These are phyloP conservation scores for Babesia caballi DNA, from an alignment of 169 alveolate species.

Conservation along the genomic window DNA sequence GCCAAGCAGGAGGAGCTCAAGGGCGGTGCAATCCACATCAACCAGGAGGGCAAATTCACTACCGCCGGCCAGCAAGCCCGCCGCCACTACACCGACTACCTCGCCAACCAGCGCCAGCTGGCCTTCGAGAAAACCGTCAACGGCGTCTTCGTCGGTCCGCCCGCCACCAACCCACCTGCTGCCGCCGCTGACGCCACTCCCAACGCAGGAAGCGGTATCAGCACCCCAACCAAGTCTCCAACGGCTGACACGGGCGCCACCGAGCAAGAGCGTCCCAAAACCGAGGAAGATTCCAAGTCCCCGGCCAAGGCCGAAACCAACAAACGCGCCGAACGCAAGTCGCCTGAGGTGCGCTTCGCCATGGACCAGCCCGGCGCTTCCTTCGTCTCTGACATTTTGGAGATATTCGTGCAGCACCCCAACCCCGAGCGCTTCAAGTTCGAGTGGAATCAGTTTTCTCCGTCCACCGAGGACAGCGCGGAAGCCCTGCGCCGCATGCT, in stretches of 20 bases:
- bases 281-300: background rate
- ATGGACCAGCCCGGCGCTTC: background rate
- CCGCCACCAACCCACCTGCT: background rate
- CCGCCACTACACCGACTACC: slow-evolving; percentile 45
- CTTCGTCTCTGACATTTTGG: background rate
- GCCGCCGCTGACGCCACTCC: background rate
- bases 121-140: slow-evolving; percentile 32
- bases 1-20: slow-evolving; percentile 83
- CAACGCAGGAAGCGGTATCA: background rate
- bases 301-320: background rate
- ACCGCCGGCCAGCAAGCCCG: slow-evolving; percentile 76
- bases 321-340: background rate
- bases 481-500: slow-evolving; percentile 12
- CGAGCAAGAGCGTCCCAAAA: background rate
- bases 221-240: background rate
- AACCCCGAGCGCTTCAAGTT: slow-evolving; percentile 4
- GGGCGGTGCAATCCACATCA: slow-evolving; percentile 84
- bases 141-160: slow-evolving; percentile 24
- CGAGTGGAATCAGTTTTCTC: slow-evolving; percentile 27
- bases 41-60: slow-evolving; percentile 83
- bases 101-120: slow-evolving; percentile 18
- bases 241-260: background rate
- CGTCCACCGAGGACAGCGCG: background rate
- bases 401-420: slow-evolving; percentile 11
- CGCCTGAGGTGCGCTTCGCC: slow-evolving; percentile 14